Percentiles rank a stretch among this genome's conserved stretches.
phyloP scores from a whole-genome alignment of 306 rosid genomes.

The Betula pendula region DNA sequence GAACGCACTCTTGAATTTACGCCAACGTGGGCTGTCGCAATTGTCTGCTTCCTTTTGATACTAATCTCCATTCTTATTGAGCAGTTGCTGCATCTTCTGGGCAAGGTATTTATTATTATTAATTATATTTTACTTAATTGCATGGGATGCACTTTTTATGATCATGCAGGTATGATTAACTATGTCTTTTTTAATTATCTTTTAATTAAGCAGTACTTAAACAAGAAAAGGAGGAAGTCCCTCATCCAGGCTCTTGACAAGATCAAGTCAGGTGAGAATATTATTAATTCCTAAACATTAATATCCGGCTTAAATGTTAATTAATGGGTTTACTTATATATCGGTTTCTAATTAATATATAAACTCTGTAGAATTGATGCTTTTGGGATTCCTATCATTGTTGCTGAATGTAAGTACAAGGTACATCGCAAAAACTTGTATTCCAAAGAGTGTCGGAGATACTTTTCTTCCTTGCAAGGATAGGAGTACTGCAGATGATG shows the following conservation, averaged over 20 bases:
- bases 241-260: slow-evolving; percentile 52
- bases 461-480: slow-evolving; percentile 47
- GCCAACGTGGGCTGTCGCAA: slow-evolving; percentile 68
- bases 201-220: slow-evolving; percentile 48
- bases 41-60: slow-evolving; percentile 45
- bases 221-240: slow-evolving; percentile 38
- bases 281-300: neutral
- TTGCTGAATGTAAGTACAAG: slow-evolving; percentile 43
- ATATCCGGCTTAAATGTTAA: neutral
- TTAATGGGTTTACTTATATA: neutral
- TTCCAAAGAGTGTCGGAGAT: slow-evolving; percentile 38
- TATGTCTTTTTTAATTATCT: neutral
- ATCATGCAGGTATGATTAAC: neutral
- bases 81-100: slow-evolving; percentile 37
- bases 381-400: slow-evolving; percentile 55
- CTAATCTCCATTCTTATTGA: slow-evolving; percentile 46
- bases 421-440: slow-evolving; percentile 48
- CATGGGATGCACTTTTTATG: neutral
- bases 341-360: neutral
- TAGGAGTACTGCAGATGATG: neutral
- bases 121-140: no score
- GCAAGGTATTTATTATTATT: slow-evolving; percentile 31
- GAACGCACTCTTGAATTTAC: slow-evolving; percentile 47
- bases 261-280: slow-evolving; percentile 49
- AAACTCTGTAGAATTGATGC: slow-evolving; percentile 42